Evolutionary conservation across 371 early-diverging fungal species (phyloP).

Genomic region (Amoeboaphelidium protococcarum): DNA sequence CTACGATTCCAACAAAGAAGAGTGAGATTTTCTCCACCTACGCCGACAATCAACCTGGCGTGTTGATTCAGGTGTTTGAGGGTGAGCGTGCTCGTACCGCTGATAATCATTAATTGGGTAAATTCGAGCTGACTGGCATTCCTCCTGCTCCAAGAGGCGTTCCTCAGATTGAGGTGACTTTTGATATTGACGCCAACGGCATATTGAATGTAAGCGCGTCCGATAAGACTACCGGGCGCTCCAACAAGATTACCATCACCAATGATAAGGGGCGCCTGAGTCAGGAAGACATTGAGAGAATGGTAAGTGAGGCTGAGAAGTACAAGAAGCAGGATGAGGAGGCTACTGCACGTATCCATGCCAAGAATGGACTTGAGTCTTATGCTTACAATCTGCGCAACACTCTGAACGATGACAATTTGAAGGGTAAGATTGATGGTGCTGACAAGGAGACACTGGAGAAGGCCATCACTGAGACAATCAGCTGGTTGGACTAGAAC

Average conservation of each 20-base stretch:
- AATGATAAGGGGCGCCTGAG: slow-evolving; percentile 93
- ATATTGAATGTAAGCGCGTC: slow-evolving; percentile 86
- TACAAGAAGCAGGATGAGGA: slow-evolving; percentile 38
- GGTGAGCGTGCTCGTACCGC: slow-evolving; percentile 89
- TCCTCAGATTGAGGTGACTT: slow-evolving; percentile 93
- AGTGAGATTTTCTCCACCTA: slow-evolving; percentile 93
- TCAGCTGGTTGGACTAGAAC: slow-evolving; percentile 55
- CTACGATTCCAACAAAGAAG: slow-evolving; percentile 90
- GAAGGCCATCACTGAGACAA: slow-evolving; percentile 50
- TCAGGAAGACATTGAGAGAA: slow-evolving; percentile 88
- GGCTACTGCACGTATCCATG: slow-evolving; percentile 42
- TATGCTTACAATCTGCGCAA: slow-evolving; percentile 81
- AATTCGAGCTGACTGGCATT: slow-evolving; percentile 86
- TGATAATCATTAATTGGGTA: slow-evolving; percentile 87
- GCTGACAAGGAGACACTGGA: slow-evolving; percentile 60
- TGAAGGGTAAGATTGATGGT: slow-evolving; percentile 43
- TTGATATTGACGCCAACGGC: slow-evolving; percentile 93
- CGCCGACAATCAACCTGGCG: slow-evolving; percentile 92
- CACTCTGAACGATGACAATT: slow-evolving; percentile 59
- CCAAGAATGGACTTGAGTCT: slow-evolving; percentile 76
- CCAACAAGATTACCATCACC: slow-evolving; percentile 90
- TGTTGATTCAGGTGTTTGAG: slow-evolving; percentile 89
- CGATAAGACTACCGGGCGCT: slow-evolving; percentile 80
- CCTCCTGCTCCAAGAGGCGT: slow-evolving; percentile 89
- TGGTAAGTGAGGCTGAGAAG: slow-evolving; percentile 75